These are phyloP conservation scores for Carpinus viminea DNA, from an alignment of 306 rosid species.

Conservation along the genomic window DNA sequence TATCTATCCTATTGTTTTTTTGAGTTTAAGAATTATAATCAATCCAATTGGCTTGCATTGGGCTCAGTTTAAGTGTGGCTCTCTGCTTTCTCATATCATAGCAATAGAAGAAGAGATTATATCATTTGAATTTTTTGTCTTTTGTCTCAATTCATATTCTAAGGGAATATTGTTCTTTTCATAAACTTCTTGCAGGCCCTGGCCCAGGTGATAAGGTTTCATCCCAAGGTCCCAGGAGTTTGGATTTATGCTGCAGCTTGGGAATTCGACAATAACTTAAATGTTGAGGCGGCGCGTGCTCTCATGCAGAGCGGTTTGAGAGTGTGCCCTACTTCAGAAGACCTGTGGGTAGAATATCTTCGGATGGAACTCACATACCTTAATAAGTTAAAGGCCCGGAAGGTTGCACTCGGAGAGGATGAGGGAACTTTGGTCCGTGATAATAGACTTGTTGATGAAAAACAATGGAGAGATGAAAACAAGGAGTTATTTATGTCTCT, in stretches of 20 bases:
- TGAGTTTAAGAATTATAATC: background rate
- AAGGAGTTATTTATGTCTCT: slow-evolving; percentile 73
- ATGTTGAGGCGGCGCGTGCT: slow-evolving; percentile 83
- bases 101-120: background rate
- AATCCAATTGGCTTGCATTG: background rate
- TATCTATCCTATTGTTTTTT: background rate
- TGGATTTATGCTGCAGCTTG: slow-evolving; percentile 99
- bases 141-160: background rate
- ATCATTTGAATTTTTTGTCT: background rate
- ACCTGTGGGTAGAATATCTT: slow-evolving; percentile 93
- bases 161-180: background rate
- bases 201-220: slow-evolving; percentile 75
- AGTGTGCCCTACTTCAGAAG: slow-evolving; percentile 73
- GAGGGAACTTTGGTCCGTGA: slow-evolving; percentile 59
- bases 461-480: slow-evolving; percentile 84
- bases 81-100: background rate
- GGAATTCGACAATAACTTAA: slow-evolving; percentile 87
- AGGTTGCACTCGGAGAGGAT: slow-evolving; percentile 92
- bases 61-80: background rate
- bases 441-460: slow-evolving; percentile 45
- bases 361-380: slow-evolving; percentile 92
- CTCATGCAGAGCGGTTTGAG: slow-evolving; percentile 88
- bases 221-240: slow-evolving; percentile 81
- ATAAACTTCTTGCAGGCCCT: slow-evolving; percentile 52
- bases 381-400: slow-evolving; percentile 80